Percentiles rank a stretch among this genome's conserved stretches.
Evolutionary conservation across 176 grass and related monocot species (phyloP).

Genomic region (Hordeum vulgare): MorexV3_pseudomolecules_assembly NC_058520.1:61628002-61628501

Average conservation of each 20-base stretch:
- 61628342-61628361: background rate
- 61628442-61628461: slow-evolving; percentile 14
- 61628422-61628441: slow-evolving; percentile 18
- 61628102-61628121: background rate
- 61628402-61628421: slow-evolving; percentile 9
- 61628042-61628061: slow-evolving; percentile 48
- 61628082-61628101: slow-evolving; percentile 15
- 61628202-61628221: slow-evolving; percentile 16
- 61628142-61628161: background rate
- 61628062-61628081: slow-evolving; percentile 24
- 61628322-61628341: background rate
- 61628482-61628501: slow-evolving; percentile 20
- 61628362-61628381: slow-evolving; percentile 1
- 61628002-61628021: slow-evolving; percentile 39
- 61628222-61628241: background rate
- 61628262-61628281: background rate
- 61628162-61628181: background rate
- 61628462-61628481: slow-evolving; percentile 19
- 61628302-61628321: background rate
- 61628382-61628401: slow-evolving; percentile 36
- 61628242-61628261: background rate
- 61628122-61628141: background rate
- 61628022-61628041: slow-evolving; percentile 40
- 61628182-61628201: background rate
- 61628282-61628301: background rate